A percentile compares a stretch with the other conserved stretches of the same genome.
Evolutionary conservation across 2,329 filamentous ascomycete species (phyloP).

Genomic region (Fusarium odoratissimum): DNA sequence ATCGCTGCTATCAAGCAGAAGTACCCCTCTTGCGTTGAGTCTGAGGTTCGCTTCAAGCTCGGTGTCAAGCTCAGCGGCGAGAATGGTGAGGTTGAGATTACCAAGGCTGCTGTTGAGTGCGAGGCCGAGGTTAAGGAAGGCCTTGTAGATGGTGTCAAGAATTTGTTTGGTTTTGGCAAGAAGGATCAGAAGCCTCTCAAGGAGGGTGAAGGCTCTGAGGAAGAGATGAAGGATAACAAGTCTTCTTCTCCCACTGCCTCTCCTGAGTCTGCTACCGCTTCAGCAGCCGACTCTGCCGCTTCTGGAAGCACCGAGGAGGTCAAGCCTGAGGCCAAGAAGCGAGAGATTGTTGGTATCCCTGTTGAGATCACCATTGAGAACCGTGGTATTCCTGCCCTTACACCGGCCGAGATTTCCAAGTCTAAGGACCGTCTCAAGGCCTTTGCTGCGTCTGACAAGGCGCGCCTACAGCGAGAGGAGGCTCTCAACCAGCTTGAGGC

Average conservation of each 20-base stretch:
- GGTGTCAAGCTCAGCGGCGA: conserved; percentile 76
- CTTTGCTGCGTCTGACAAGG: conserved; percentile 87
- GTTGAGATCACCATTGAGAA: conserved; percentile 63
- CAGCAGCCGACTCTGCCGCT: conserved; percentile 55
- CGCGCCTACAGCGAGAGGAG: conserved; percentile 82
- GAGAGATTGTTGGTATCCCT: conserved; percentile 67
- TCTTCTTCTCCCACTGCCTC: conserved; percentile 41
- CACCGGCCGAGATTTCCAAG: conserved; percentile 61
- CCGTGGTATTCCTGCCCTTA: conserved; percentile 61
- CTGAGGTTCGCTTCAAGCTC: conserved; percentile 84
- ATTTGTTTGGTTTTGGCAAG: conserved; percentile 92
- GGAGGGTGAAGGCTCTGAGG: conserved; percentile 53
- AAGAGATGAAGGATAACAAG: conserved; percentile 57
- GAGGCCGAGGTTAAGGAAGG: conserved; percentile 85
- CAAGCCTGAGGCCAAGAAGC: conserved; percentile 68
- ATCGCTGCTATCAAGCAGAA: conserved; percentile 82
- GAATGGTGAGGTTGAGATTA: conserved; percentile 83
- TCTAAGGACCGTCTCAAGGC: conserved; percentile 79
- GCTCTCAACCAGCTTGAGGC: conserved; percentile 92
- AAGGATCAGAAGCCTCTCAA: conserved; percentile 80
- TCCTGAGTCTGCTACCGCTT: conserved; percentile 44
- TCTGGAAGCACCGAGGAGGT: conserved; percentile 59
- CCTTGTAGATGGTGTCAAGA: conserved; percentile 94
- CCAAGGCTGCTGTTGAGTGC: conserved; percentile 83
- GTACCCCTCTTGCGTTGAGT: conserved; percentile 76